Conservation (phyloP, 1,284 basidiomycete genomes). For the Trichosporon coremiiforme region DNA sequence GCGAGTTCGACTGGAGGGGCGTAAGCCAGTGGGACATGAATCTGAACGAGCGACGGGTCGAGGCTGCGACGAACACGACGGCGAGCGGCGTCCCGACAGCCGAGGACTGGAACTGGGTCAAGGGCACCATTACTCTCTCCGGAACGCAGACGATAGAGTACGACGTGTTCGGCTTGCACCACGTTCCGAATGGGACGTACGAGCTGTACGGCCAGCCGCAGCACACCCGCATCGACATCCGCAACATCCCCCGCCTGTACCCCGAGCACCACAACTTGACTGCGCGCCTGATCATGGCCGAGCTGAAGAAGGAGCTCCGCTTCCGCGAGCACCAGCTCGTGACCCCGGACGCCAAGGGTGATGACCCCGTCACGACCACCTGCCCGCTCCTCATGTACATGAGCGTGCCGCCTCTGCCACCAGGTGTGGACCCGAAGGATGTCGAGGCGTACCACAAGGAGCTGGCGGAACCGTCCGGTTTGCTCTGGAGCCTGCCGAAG, state of each 20-base stretch:
- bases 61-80: background rate
- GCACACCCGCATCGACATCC: conserved; percentile 60
- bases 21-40: conserved; percentile 48
- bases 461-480: conserved; percentile 48
- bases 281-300: conserved; percentile 57
- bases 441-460: conserved; percentile 49
- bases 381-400: conserved; percentile 52
- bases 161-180: conserved; percentile 66
- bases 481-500: conserved; percentile 38
- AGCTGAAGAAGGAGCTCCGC: conserved; percentile 59
- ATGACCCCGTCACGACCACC: conserved; percentile 33
- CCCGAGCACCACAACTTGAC: conserved; percentile 43
- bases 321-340: conserved; percentile 40
- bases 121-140: conserved; percentile 39
- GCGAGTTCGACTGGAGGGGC: conserved; percentile 46
- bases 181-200: conserved; percentile 72
- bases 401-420: conserved; percentile 48
- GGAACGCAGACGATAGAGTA: conserved; percentile 35
- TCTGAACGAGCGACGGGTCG: conserved; percentile 42
- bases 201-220: conserved; percentile 70
- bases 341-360: conserved; percentile 39
- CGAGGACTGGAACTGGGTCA: conserved; percentile 47
- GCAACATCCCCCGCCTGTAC: conserved; percentile 65
- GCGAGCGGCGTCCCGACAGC: conserved; percentile 14
- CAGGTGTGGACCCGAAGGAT: conserved; percentile 32